These are phyloP conservation scores for Gautieria morchelliformis DNA, from an alignment of 768 basidiomycete species.

Conservation along the genomic window DNA sequence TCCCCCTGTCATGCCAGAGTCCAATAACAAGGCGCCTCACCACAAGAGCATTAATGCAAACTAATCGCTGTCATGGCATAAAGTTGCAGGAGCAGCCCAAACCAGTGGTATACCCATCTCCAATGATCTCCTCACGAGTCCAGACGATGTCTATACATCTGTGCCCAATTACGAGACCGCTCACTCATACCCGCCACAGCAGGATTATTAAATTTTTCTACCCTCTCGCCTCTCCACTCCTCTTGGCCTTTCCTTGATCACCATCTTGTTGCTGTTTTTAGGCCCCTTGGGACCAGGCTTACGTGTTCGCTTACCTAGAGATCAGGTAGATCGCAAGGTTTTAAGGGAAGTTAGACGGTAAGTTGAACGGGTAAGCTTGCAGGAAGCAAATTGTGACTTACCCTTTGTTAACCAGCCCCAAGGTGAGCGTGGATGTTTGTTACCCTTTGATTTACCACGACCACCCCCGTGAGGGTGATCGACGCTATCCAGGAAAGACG, in stretches of 20 bases:
- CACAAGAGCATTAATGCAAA: too few species aligned
- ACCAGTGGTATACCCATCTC: too few species aligned
- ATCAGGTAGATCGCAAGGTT: not conserved
- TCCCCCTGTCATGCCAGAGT: too few species aligned
- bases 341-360: not conserved
- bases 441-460: constrained; percentile 93
- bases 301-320: constrained; percentile 60
- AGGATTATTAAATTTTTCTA: not conserved
- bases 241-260: constrained; percentile 75
- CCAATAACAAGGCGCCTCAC: too few species aligned
- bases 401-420: constrained; percentile 94
- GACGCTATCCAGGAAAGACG: constrained; percentile 33
- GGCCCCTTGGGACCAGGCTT: constrained; percentile 87
- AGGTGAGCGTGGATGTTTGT: constrained; percentile 86
- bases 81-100: too few species aligned
- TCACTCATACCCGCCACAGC: not conserved
- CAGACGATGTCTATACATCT: not conserved
- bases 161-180: not conserved
- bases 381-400: not conserved
- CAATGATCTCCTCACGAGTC: too few species aligned
- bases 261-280: constrained; percentile 85
- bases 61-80: too few species aligned
- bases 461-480: constrained; percentile 98
- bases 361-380: not conserved
- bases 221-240: constrained; percentile 42